Evolutionary conservation across 805 yeast genomes (phyloP).

Genomic region (Zygosaccharomyces lentus): DNA sequence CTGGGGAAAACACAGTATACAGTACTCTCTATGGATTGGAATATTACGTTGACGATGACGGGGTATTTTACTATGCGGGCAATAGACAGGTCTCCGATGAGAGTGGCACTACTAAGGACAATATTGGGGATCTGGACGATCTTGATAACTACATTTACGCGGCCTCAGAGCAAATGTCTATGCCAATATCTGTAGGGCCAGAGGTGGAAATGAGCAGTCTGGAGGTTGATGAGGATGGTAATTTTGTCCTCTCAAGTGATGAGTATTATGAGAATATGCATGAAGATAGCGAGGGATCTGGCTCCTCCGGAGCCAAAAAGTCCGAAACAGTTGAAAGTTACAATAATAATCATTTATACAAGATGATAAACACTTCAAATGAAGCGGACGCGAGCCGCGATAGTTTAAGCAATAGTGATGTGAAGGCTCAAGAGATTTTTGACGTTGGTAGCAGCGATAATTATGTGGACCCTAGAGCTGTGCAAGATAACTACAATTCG

Average conservation of each 20-base stretch:
- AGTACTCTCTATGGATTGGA: constrained; percentile 21
- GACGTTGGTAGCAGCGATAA: background rate
- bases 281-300: constrained; percentile 1
- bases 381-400: background rate
- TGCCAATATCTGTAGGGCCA: constrained; percentile 20
- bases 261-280: constrained; percentile 4
- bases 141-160: constrained; percentile 14
- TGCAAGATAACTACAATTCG: background rate
- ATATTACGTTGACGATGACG: constrained; percentile 25
- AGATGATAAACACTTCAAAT: constrained; percentile 9
- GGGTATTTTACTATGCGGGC: constrained; percentile 26
- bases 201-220: constrained; percentile 16
- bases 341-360: constrained; percentile 20
- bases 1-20: constrained; percentile 20
- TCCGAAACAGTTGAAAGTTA: constrained; percentile 22
- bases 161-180: constrained; percentile 12
- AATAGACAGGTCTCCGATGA: constrained; percentile 10
- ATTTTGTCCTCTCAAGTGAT: constrained; percentile 15
- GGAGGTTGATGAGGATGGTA: constrained; percentile 24
- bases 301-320: constrained; percentile 4
- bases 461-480: background rate
- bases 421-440: background rate
- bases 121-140: constrained; percentile 7
- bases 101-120: constrained; percentile 10
- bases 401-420: background rate